Conservation (phyloP, 768 basidiomycete genomes). For the Tricholoma sp. region DNA sequence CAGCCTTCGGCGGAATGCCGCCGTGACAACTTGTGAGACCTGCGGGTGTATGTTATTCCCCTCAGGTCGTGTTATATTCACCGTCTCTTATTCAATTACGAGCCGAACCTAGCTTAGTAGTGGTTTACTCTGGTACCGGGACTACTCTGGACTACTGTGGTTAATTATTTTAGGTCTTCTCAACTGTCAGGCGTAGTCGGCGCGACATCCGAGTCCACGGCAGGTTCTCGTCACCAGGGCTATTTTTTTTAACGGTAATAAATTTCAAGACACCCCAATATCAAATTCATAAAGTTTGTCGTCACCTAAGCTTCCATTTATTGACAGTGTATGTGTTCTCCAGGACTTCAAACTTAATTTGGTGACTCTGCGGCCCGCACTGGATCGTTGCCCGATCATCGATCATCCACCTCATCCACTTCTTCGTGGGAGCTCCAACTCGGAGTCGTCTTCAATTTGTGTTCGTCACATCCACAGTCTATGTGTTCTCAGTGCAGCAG, state of each 20-base stretch:
- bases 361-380: neutral
- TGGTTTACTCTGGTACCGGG: too few species aligned
- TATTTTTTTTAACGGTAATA: neutral
- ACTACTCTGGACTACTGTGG: too few species aligned
- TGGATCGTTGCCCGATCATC: neutral
- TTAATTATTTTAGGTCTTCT: too few species aligned
- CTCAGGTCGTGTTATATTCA: neutral
- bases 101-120: too few species aligned
- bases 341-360: neutral
- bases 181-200: neutral
- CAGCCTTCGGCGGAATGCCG: neutral
- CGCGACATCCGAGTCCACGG: neutral
- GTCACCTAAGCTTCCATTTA: neutral
- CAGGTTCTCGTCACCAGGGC: neutral
- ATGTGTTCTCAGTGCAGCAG: too few species aligned
- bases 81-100: neutral
- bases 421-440: too few species aligned
- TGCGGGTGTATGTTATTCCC: too few species aligned
- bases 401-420: neutral
- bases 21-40: neutral
- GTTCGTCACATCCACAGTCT: neutral
- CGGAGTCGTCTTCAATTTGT: neutral
- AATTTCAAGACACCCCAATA: neutral
- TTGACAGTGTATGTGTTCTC: neutral
- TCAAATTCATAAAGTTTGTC: neutral